Evolutionary conservation across 129 eudicot genomes (phyloP).

Genomic region (Escallonia herrerae): DNA sequence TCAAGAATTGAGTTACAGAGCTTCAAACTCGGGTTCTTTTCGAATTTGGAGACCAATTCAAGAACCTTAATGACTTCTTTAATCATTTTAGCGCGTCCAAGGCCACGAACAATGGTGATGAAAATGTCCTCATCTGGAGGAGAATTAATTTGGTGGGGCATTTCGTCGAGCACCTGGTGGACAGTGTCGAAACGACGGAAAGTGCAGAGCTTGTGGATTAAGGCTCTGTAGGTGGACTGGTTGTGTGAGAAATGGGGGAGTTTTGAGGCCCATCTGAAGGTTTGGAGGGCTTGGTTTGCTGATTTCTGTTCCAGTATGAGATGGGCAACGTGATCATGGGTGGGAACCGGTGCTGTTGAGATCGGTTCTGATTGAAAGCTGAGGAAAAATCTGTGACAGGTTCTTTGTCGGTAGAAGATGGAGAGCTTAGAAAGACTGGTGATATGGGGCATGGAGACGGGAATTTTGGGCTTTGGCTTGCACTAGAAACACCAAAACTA

Average conservation of each 20-base stretch:
- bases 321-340: slow-evolving; percentile 53
- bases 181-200: slow-evolving; percentile 54
- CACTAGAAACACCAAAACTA: neutral
- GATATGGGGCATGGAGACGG: slow-evolving; percentile 10
- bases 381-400: neutral
- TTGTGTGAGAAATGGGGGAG: slow-evolving; percentile 57
- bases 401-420: slow-evolving; percentile 11
- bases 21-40: slow-evolving; percentile 50
- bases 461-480: neutral
- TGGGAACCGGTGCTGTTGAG: slow-evolving; percentile 46
- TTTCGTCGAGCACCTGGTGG: slow-evolving; percentile 74
- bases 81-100: slow-evolving; percentile 57
- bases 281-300: slow-evolving; percentile 54
- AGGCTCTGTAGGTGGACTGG: slow-evolving; percentile 70
- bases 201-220: slow-evolving; percentile 71
- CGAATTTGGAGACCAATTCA: slow-evolving; percentile 42
- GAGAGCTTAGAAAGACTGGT: slow-evolving; percentile 9
- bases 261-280: slow-evolving; percentile 87
- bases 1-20: slow-evolving; percentile 67
- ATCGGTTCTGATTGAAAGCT: slow-evolving; percentile 29
- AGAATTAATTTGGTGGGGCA: slow-evolving; percentile 59
- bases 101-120: slow-evolving; percentile 69
- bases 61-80: slow-evolving; percentile 48
- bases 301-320: slow-evolving; percentile 72
- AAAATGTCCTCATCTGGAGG: slow-evolving; percentile 68